Evolutionary conservation across 2,329 filamentous ascomycete species (phyloP), one percentile per base, ranked within the genome.

Genomic region (Aspergillus pseudotamarii): DNA sequence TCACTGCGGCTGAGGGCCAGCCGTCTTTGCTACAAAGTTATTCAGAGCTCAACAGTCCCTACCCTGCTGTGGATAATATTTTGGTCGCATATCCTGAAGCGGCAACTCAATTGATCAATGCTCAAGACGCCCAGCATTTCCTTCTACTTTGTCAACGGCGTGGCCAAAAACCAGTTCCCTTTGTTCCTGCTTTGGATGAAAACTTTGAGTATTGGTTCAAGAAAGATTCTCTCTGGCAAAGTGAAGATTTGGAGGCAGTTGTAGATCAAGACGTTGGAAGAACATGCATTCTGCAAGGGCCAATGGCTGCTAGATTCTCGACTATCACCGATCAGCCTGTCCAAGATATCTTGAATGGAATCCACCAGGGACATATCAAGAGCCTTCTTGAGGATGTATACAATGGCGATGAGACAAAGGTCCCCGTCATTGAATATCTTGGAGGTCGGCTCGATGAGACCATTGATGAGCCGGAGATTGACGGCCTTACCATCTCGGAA

Each of bases 191-290:
- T n/a, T 85, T 99, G 26, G 95, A 99, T 72, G 93, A 96, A 67
- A 97, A 94, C 76, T 99, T 99, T 70, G 95, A 99, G 77, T 97
- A 96, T 82, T 99, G 93, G 84, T 99, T 99, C 90, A 99, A 99
- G 89, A 99, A 99, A 84, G 95, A 99, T 79, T 99, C 95, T 1
- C 86, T 99, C 9, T 99, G 95, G 95, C 95, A 99, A 81, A 98
- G 95, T 1, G 95, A 99, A 80, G 95, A 99, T 74, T 85, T 99
- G 12, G 94, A 96, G 73, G 95, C 95, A 59, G 94, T 99, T 62
- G 94, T 97, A 65, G 94, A 86, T 70, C 95, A 98, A 80, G 96
- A 99, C 76, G 95, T 99, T 63, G 94, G 93, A 67, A 89, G 96
- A 75, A 97, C 94, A 51, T 97, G 94, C 82, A 97, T 99, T 75